Base-by-base conservation (phyloP, 768 basidiomycete species). In the Calocera cornea region DNA sequence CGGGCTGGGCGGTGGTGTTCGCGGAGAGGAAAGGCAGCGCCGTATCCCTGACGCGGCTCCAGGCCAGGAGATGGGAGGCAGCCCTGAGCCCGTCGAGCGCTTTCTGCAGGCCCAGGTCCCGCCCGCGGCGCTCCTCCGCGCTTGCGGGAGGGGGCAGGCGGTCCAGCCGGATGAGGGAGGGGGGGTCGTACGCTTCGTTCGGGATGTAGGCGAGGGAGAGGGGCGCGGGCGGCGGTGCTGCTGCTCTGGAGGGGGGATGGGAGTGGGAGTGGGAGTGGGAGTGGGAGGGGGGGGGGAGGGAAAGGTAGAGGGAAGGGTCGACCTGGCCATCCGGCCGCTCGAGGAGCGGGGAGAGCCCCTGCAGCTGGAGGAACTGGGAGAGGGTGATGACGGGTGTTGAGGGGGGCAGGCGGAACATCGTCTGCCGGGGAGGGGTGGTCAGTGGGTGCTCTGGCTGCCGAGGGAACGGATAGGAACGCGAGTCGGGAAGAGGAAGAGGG, bases 401-500 rank as follows among this genome's bases (percentile, higher is more conserved):
- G 27, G 60, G 47, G 24, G 67, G 34, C 33, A 71, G 24, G 64
- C 68, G 68, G 29, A 71, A 31, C 70, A 71, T 71, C 27, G 68
- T 65, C 40, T 68, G 64, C 11, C 70, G 27, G 31, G 70, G 67
- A 19, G 68, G 49, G 29, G 34, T 24, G 44, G 34, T 70, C 2
- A 41, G 64, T 69, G 66, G 60, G 27, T 54, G 34, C 34, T 41
- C 27, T 27, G 49, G 29, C 19, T 54, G n/a, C 2, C 29, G 22
- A 69, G 5, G 44, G n/a, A n/a, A 19, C 16, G 5, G 44, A 24
- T 7, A 29, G 11, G 54, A 27, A 24, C 14, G 27, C 17, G n/a
- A n/a, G n/a, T n/a, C n/a, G n/a, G n/a, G n/a, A n/a, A n/a, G n/a
- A n/a, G n/a, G n/a, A n/a, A n/a, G n/a, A n/a, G n/a, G n/a, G n/a